phyloP scores from a whole-genome alignment of 768 basidiomycete genomes.

The Dendrothele bispora region DNA sequence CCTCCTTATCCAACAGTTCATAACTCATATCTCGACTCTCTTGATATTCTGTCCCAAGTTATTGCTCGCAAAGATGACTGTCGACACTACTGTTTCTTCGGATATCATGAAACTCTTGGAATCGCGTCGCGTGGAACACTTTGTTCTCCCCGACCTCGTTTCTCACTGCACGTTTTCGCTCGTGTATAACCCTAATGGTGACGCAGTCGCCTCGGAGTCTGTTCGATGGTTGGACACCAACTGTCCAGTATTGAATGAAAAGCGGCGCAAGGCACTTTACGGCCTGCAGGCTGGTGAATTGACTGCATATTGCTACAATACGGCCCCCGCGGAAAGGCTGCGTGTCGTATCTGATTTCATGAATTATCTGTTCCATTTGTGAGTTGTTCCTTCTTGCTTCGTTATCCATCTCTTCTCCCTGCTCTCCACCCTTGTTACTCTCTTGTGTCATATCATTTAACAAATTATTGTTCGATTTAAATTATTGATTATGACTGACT shows the following conservation, averaged over 20 bases:
- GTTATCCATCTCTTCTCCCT: conserved; percentile 11
- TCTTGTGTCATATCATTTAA: no score
- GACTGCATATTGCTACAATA: conserved; percentile 63
- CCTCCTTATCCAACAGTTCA: no score
- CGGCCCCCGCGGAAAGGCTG: conserved; percentile 53
- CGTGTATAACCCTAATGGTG: conserved; percentile 43
- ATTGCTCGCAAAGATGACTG: no score
- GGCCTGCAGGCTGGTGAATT: conserved; percentile 68
- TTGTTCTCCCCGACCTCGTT: conserved; percentile 56
- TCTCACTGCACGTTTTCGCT: conserved; percentile 49
- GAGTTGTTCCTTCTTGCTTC: conserved; percentile 20
- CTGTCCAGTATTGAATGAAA: conserved; percentile 45
- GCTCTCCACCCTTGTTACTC: conserved; percentile 4
- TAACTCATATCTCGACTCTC: no score
- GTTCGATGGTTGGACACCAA: conserved; percentile 49
- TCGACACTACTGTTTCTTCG: no score
- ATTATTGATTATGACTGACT: no score
- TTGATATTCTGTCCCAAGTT: no score
- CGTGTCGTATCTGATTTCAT: conserved; percentile 70
- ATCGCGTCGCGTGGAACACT: no score
- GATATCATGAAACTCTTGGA: no score
- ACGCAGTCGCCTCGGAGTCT: conserved; percentile 45
- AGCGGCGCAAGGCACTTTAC: conserved; percentile 46
- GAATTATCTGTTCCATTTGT: conserved; percentile 59
- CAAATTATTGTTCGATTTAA: no score